Evolutionary conservation across 345 rosid genomes (phyloP).

Genomic region (Sapria himalayana): DNA sequence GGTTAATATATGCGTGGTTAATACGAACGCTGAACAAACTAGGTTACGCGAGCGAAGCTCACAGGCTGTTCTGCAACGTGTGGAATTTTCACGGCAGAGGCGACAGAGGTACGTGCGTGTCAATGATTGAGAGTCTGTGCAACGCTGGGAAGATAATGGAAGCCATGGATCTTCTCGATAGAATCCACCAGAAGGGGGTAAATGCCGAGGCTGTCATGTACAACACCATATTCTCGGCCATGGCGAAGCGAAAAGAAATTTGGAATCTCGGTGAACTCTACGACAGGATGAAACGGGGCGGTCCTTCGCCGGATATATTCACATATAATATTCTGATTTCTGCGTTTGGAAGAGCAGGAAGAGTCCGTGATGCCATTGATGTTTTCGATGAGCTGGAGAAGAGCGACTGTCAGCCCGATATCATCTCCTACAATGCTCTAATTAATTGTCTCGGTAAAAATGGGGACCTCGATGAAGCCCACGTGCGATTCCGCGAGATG

Average conservation of each 20-base stretch:
- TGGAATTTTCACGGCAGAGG: constrained; percentile 72
- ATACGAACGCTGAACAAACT: constrained; percentile 46
- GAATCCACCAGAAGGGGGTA: constrained; percentile 56
- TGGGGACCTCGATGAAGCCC: constrained; percentile 89
- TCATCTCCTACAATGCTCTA: constrained; percentile 65
- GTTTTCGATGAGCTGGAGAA: constrained; percentile 73
- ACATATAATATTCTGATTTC: constrained; percentile 75
- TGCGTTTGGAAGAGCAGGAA: constrained; percentile 57
- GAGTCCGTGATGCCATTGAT: constrained; percentile 41
- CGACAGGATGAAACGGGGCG: constrained; percentile 50
- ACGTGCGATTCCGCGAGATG: constrained; percentile 81
- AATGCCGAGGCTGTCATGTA: constrained; percentile 48
- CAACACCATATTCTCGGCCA: constrained; percentile 44
- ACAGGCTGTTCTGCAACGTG: constrained; percentile 67
- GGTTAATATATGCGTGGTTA: constrained; percentile 55
- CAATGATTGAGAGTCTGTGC: constrained; percentile 67
- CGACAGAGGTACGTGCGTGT: constrained; percentile 41
- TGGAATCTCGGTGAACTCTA: constrained; percentile 54
- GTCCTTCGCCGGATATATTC: constrained; percentile 52
- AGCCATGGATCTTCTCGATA: constrained; percentile 52
- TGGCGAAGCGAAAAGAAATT: constrained; percentile 52
- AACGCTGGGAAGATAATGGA: constrained; percentile 51
- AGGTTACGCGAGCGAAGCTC: constrained; percentile 77
- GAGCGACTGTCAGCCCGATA: constrained; percentile 48
- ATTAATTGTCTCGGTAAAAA: constrained; percentile 85